phyloP scores from a whole-genome alignment of 345 rosid species.

The Eutrema yunnanense region DNA sequence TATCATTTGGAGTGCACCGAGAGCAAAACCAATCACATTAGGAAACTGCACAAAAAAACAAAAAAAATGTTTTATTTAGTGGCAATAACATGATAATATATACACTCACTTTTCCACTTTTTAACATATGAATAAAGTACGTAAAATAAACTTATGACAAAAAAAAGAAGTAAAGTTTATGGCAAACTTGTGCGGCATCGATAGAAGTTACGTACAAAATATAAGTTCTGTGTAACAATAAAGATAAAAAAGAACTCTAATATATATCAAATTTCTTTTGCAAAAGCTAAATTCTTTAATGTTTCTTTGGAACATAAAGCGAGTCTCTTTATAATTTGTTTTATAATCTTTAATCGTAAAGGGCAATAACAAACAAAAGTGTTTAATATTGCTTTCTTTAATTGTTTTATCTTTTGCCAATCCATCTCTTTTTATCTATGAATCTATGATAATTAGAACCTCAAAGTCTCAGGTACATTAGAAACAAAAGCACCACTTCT shows the following conservation, averaged over 20 bases:
- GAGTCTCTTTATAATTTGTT: slow-evolving; percentile 14
- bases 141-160: slow-evolving; percentile 33
- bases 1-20: slow-evolving; percentile 51
- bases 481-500: slow-evolving; percentile 29
- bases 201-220: slow-evolving; percentile 34
- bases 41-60: slow-evolving; percentile 38
- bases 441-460: slow-evolving; percentile 23
- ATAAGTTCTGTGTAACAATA: slow-evolving; percentile 14
- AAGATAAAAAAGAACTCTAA: slow-evolving; percentile 14
- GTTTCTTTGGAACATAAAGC: slow-evolving; percentile 22
- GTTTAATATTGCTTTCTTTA: slow-evolving; percentile 1
- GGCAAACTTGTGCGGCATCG: slow-evolving; percentile 53
- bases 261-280: slow-evolving; percentile 14
- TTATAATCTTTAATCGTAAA: slow-evolving; percentile 11
- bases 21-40: slow-evolving; percentile 40
- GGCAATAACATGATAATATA: neutral
- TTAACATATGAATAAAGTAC: slow-evolving; percentile 39
- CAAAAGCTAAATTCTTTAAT: slow-evolving; percentile 23
- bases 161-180: slow-evolving; percentile 22
- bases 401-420: neutral
- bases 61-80: neutral
- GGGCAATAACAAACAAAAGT: slow-evolving; percentile 27
- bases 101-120: slow-evolving; percentile 27
- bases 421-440: slow-evolving; percentile 24
- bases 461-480: slow-evolving; percentile 28